These are phyloP conservation scores for Diversispora eburnea DNA, from an alignment of 192 early-diverging fungal species.

Conservation along the genomic window DNA sequence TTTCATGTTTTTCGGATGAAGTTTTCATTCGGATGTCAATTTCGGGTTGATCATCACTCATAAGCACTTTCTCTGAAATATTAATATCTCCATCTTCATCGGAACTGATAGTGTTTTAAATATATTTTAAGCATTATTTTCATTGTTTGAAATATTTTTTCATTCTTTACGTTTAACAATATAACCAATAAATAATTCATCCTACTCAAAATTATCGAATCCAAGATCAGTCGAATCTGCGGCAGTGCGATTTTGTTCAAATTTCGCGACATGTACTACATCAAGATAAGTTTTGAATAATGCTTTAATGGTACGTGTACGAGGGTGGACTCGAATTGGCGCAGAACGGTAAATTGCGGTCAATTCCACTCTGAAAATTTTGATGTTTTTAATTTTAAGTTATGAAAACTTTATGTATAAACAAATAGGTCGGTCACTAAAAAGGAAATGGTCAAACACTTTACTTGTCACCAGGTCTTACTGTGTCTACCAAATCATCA, in stretches of 20 bases:
- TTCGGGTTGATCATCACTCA: no score
- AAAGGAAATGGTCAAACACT: neutral
- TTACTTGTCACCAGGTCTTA: constrained; percentile 86
- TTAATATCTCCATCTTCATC: no score
- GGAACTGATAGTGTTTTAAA: neutral
- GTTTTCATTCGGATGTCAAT: no score
- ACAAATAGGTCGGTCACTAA: neutral
- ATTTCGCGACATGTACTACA: constrained; percentile 85
- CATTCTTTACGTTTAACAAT: no score
- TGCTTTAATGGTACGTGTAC: constrained; percentile 80
- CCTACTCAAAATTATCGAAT: constrained; percentile 25
- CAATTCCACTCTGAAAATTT: constrained; percentile 69
- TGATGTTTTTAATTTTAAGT: neutral
- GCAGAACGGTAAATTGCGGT: constrained; percentile 93
- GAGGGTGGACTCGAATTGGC: constrained; percentile 87
- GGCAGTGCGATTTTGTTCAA: constrained; percentile 70
- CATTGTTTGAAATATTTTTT: no score
- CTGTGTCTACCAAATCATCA: constrained; percentile 91
- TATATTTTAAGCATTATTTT: no score
- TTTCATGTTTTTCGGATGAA: constrained; percentile 35
- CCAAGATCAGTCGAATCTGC: constrained; percentile 36
- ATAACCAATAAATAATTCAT: neutral
- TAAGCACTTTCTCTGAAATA: no score
- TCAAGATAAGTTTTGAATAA: constrained; percentile 95
- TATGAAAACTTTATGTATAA: neutral